Evolutionary conservation across 176 grass and related monocot species (phyloP).

Genomic region (Rhynchospora breviuscula): DNA sequence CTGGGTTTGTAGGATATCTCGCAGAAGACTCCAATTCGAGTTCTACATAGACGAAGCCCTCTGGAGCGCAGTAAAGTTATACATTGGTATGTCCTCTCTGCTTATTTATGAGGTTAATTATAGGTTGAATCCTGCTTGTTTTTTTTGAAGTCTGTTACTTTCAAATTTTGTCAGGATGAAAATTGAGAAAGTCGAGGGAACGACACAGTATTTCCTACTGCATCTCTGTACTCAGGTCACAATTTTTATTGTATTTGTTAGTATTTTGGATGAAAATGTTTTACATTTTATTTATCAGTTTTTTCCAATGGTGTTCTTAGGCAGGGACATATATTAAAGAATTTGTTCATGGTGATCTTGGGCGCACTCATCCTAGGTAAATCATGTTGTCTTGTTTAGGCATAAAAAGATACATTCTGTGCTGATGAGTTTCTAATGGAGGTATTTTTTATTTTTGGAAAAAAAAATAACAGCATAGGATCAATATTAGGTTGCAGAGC

Average conservation of each 20-base stretch:
- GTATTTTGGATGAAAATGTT: constrained; percentile 1
- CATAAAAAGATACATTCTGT: not conserved
- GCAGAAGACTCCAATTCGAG: constrained; percentile 85
- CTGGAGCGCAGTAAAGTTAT: constrained; percentile 71
- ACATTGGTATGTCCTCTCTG: constrained; percentile 57
- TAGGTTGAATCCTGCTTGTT: not conserved
- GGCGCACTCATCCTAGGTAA: constrained; percentile 87
- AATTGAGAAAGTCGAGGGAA: constrained; percentile 56
- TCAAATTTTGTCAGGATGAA: constrained; percentile 58
- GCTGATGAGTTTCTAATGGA: constrained; percentile 17
- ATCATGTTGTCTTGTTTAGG: not conserved
- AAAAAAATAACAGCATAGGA: constrained; percentile 49
- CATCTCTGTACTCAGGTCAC: constrained; percentile 88
- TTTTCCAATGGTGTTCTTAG: constrained; percentile 35
- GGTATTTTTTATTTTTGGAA: not conserved
- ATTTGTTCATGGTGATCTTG: constrained; percentile 94
- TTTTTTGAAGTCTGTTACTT: constrained; percentile 8
- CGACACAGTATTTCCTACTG: constrained; percentile 70
- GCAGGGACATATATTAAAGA: constrained; percentile 98
- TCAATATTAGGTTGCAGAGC: constrained; percentile 64
- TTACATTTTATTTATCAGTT: constrained; percentile 9
- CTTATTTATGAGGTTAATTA: not conserved
- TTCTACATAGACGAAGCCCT: constrained; percentile 85
- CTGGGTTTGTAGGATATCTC: constrained; percentile 56
- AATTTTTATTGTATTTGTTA: not conserved